phyloP scores from a whole-genome alignment of 257 asterid species.

The Nicotiana obtusifolia region DNA sequence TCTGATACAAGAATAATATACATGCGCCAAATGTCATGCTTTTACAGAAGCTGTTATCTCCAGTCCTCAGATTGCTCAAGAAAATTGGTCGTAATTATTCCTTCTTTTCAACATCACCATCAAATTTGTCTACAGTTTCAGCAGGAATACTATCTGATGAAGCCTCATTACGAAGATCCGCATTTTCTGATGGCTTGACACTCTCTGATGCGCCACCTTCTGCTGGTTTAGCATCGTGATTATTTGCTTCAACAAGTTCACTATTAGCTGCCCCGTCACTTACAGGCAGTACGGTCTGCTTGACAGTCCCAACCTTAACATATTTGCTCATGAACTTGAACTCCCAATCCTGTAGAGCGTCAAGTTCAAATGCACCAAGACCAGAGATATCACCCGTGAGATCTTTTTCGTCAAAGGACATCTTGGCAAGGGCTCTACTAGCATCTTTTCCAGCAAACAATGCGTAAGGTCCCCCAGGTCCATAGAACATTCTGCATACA shows the following conservation, averaged over 20 bases:
- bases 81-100: slow-evolving; percentile 25
- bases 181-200: slow-evolving; percentile 4
- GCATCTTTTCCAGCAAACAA: slow-evolving; percentile 94
- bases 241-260: slow-evolving; percentile 20
- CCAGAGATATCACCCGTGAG: slow-evolving; percentile 69
- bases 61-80: background rate
- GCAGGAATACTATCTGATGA: slow-evolving; percentile 14
- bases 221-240: slow-evolving; percentile 9
- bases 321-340: slow-evolving; percentile 98
- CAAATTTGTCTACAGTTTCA: slow-evolving; percentile 26
- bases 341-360: slow-evolving; percentile 95
- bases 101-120: slow-evolving; percentile 33
- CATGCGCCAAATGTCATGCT: background rate
- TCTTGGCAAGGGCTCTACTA: slow-evolving; percentile 89
- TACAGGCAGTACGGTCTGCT: slow-evolving; percentile 33
- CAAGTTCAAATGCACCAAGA: slow-evolving; percentile 85
- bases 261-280: slow-evolving; percentile 34
- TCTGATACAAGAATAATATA: background rate
- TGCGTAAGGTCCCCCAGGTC: slow-evolving; percentile 94
- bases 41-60: background rate
- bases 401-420: slow-evolving; percentile 81
- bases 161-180: background rate
- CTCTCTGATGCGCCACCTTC: slow-evolving; percentile 16
- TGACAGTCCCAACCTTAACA: slow-evolving; percentile 86
- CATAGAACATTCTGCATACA: slow-evolving; percentile 59